A percentile compares a stretch with the other conserved stretches of the same genome.
Conservation (phyloP, 352 stramenopile species). For the Phytophthora constricta region DNA sequence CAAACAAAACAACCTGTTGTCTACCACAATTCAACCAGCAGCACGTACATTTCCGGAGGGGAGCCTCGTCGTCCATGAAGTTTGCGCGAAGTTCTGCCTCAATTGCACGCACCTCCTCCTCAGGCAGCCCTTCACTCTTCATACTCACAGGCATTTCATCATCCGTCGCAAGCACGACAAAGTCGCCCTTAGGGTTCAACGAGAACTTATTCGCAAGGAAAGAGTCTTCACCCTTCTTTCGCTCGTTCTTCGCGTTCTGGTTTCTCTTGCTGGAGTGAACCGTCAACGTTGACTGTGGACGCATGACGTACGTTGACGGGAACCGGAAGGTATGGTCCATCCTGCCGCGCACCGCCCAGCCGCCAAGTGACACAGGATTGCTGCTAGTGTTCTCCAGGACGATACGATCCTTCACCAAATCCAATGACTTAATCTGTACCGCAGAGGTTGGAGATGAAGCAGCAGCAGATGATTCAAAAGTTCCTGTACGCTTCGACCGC, state of each 20-base stretch:
- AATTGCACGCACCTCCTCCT: conserved; percentile 67
- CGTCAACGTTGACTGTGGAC: conserved; percentile 70
- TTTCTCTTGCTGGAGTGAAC: conserved; percentile 85
- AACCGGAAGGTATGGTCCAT: conserved; percentile 78
- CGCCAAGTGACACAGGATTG: conserved; percentile 59
- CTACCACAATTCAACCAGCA: conserved; percentile 1
- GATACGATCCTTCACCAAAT: conserved; percentile 81
- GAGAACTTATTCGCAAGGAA: conserved; percentile 86
- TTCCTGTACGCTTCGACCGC: conserved; percentile 51
- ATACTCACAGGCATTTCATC: conserved; percentile 78
- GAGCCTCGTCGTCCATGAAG: conserved; percentile 59
- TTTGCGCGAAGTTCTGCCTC: conserved; percentile 59
- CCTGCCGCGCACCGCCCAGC: conserved; percentile 71
- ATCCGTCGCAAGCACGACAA: conserved; percentile 62
- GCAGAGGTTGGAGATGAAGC: conserved; percentile 19
- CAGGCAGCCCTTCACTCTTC: conserved; percentile 62
- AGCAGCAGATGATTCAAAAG: background rate
- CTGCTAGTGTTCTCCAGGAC: conserved; percentile 79
- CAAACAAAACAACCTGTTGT: conserved; percentile 3
- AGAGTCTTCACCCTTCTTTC: conserved; percentile 73
- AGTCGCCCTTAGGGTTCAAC: conserved; percentile 71
- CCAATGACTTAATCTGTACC: conserved; percentile 67
- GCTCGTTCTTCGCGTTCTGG: conserved; percentile 77
- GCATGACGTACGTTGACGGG: conserved; percentile 71
- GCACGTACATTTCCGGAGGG: conserved; percentile 61